A percentile compares a stretch with the other conserved stretches of the same genome.
Evolutionary conservation across 495 filamentous ascomycete species (phyloP).

Genomic region (Aeminium ludgeri): DNA sequence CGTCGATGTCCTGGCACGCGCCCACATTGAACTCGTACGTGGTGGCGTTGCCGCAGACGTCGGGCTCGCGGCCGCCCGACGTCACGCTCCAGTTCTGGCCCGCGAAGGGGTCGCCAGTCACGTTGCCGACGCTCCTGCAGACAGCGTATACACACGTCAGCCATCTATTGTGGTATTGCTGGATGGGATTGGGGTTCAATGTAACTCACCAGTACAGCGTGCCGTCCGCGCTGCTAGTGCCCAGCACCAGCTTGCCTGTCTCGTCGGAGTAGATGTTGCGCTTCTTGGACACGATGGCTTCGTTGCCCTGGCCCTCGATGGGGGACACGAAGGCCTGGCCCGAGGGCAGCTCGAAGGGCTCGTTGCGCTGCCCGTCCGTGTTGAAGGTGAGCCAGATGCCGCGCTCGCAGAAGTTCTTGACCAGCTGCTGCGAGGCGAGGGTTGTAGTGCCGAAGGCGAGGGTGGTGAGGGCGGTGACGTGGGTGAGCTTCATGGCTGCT

Average conservation of each 20-base stretch:
- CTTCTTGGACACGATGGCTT: constrained; percentile 3
- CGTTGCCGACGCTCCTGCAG: constrained; percentile 5
- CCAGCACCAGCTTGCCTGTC: constrained; percentile 1
- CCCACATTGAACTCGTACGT: too few species aligned
- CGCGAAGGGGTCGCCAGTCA: constrained; percentile 6
- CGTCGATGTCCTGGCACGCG: too few species aligned
- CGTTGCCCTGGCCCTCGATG: constrained; percentile 10
- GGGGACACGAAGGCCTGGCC: constrained; percentile 1
- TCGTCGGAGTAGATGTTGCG: neutral
- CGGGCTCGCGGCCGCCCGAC: neutral
- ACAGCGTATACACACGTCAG: neutral
- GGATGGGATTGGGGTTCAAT: too few species aligned
- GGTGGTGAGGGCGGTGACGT: neutral
- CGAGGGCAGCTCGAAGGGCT: constrained; percentile 1
- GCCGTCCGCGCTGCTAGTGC: neutral
- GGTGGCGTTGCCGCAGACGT: constrained; percentile 5
- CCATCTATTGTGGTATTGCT: neutral
- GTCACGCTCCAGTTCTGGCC: constrained; percentile 4
- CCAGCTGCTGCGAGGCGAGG: neutral
- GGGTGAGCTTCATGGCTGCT: neutral
- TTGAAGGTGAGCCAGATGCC: constrained; percentile 2
- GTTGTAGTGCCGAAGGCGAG: neutral
- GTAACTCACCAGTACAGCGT: constrained; percentile 10
- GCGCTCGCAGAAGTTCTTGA: constrained; percentile 8
- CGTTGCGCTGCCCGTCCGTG: neutral